Base-by-base conservation (phyloP, 2,329 filamentous ascomycete genomes). In the Alternaria brassicae region DNA sequence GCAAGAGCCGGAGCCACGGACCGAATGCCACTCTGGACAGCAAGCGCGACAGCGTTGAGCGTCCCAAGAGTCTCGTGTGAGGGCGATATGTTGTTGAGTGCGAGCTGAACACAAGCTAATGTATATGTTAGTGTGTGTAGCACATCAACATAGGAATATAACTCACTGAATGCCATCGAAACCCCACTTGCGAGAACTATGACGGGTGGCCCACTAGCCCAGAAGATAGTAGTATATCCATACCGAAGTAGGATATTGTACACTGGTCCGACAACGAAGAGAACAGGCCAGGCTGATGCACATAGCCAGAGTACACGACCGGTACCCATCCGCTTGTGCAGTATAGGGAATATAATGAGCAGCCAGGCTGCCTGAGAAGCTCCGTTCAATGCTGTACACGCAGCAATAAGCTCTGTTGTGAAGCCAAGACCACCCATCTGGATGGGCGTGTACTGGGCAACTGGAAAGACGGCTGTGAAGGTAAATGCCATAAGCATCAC, bases 1-100 rank as follows among this genome's bases (percentile, higher is more conserved):
- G 90, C 88, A 0, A 87, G 68, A 0, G 86, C 89, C 0, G 91
- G 91, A 0, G 84, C 83, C 39, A 93, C 81, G 0, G 91, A 84
- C 13, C 91, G 82, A 28, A 91, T 79, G 0, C 80, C 88, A 62
- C 87, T 88, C 0, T 81, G 77, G 0, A 87, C 69, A 0, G 89
- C 89, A 57, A 94, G 79, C 0, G 86, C 84, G 1, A 92, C 67
- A 0, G 89, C 88, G 67, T 94, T 94, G 27, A 95, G 79, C 0
- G 87, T 92, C 0, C 89, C 91, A 9, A 94, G 80, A 0, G 87
- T 84, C 40, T 82, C 80, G 1, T 86, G 83, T 9, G 83, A 86
- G 0, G 91, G 91, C 0, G 88, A 84, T 2, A 90, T 85, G 58
- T 93, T 90, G 74, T 94, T 94, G 30, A 94, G 72, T 0, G 87